Percentiles rank a stretch among this genome's conserved stretches.
phyloP scores from a whole-genome alignment of 208 protist species.

The Trypanosoma platydactyli region DNA sequence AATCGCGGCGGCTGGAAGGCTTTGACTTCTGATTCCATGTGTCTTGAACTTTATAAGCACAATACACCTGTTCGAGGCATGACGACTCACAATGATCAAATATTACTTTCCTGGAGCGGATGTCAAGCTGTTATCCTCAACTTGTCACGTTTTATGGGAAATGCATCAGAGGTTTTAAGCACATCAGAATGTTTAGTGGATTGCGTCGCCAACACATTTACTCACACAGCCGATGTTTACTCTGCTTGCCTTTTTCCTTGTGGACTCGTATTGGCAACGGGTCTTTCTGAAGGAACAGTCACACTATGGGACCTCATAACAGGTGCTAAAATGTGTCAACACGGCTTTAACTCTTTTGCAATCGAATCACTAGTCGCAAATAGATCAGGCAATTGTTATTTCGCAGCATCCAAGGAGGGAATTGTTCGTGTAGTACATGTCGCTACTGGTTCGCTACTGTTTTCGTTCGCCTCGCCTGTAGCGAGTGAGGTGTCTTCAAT shows the following conservation, averaged over 20 bases:
- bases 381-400: conserved; percentile 72
- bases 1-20: conserved; percentile 1
- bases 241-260: conserved; percentile 75
- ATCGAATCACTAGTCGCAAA: conserved; percentile 66
- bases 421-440: conserved; percentile 75
- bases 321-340: conserved; percentile 62
- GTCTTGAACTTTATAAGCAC: conserved; percentile 46
- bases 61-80: conserved; percentile 51
- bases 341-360: conserved; percentile 57
- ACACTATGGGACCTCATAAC: conserved; percentile 69
- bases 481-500: conserved; percentile 68
- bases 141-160: conserved; percentile 34
- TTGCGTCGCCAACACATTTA: conserved; percentile 47
- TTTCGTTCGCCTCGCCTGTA: conserved; percentile 66
- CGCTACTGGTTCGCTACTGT: conserved; percentile 63
- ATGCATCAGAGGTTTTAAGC: neutral
- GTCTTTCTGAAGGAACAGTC: conserved; percentile 77
- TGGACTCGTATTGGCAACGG: conserved; percentile 68
- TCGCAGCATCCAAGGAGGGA: conserved; percentile 75
- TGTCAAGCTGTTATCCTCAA: conserved; percentile 59
- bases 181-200: conserved; percentile 18
- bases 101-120: conserved; percentile 74
- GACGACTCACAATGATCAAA: conserved; percentile 31
- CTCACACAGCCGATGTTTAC: conserved; percentile 63
- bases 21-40: conserved; percentile 12